Evolutionary conservation across 169 alveolate species (phyloP), one percentile per base, ranked within the genome.

Genomic region (Plasmodium relictum): DNA sequence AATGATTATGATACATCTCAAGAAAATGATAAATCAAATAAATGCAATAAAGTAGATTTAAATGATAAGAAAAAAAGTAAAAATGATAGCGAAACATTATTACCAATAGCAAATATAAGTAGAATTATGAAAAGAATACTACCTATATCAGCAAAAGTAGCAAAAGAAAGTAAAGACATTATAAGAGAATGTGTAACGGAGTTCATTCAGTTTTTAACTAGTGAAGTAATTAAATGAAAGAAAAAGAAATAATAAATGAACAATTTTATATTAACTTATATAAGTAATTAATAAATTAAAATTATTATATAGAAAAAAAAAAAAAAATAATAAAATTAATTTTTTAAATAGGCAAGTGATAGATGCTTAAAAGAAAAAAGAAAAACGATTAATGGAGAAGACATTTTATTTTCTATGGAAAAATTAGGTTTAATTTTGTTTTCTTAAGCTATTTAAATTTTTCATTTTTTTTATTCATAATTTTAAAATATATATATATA

Each of bases 141-240:
- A 26, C 99, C 99, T 3, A 94, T 94, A 39, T 92, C 94, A 44
- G 98, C 98, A 39, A 97, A 97, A 88, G 97, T 96, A 50, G 98
- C 99, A 12, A 97, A 97, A 91, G 98, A 97, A 50, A 97, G 99
- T 9, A 98, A 98, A 83, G 99, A 97, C 88, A 97, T 98, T 54
- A 96, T 98, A 9, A 94, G 98, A 88, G 99, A 97, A 66, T 97
- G 99, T 76, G 99, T 98, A 14, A 95, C 98, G 58, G 99, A 98
- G 91, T 98, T 98, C 89, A 98, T 98, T 39, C 92, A 96, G 59
- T 98, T 97, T 92, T 93, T 98, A 39, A 96, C 99, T 2, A 94
- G 98, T 59, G 99, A 97, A 92, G 97, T 95, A 85, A 26, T 42
- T 14, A 22, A 20, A 69, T 41, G 24, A 16, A 7, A 18, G 72